Evolutionary conservation across 768 basidiomycete species (phyloP), one percentile per base, ranked within the genome.

Genomic region (Tylopilus rubrobrunneus): DNA sequence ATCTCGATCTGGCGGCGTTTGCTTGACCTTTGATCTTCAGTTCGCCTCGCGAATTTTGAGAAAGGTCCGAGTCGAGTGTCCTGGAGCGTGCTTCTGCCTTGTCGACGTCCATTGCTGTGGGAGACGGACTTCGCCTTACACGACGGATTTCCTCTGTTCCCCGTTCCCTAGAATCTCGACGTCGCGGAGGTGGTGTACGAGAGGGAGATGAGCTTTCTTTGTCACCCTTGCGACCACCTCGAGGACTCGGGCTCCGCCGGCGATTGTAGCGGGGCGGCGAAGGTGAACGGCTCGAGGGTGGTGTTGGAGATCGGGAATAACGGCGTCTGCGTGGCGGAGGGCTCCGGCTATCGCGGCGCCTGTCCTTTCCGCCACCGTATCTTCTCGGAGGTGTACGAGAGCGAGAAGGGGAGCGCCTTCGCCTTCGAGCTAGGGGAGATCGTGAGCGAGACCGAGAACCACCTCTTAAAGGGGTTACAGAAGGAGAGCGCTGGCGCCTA

Each of bases 11-110:
- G 59, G 78, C 78, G 14, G 69, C 70, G 52, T 80, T 82, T 0
- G 79, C 79, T 9, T 88, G 87, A 12, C 89, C 89, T 64, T 86
- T 87, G 67, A 91, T 91, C 67, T 84, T 87, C 43, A 91, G 67
- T 62, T 87, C 86, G 8, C 76, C 76, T 25, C 57, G 61, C 23
- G 67, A 61, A 50, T 71, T 61, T 49, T 63, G 70, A 33, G 63
- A 67, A 19, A 71, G 66, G 47, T 72, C 60, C 31, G 58, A 59
- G 40, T 73, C 68, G 15, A 64, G 51, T 12, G 53, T 63, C 46
- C 60, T 67, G 10, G 62, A 56, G 29, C 51, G 66, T 17, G 52
- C 51, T 44, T 66, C 67, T 37, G 50, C 33, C 37, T 45, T 57
- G 45, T 66, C 66, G n/a, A 67, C 56, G 37, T 64, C 60, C 58